phyloP scores from a whole-genome alignment of 495 filamentous ascomycete genomes.

The Talaromyces proteolyticus region DNA sequence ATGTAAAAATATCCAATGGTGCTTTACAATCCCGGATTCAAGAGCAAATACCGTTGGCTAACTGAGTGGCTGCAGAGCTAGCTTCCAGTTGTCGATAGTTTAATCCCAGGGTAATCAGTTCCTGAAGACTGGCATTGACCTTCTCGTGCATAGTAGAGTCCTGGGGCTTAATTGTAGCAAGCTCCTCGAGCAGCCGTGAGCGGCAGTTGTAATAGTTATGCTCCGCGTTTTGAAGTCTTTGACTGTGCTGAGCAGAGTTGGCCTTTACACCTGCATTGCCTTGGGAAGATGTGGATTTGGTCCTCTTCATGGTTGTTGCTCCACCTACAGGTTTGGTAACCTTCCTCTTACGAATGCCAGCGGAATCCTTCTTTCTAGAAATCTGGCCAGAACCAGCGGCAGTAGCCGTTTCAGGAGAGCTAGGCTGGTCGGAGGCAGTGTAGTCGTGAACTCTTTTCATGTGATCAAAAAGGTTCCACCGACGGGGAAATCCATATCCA shows the following conservation, averaged over 20 bases:
- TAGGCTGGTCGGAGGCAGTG: constrained; percentile 40
- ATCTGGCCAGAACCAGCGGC: constrained; percentile 11
- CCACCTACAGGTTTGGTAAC: constrained; percentile 29
- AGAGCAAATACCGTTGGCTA: constrained; percentile 28
- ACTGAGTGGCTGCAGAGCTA: constrained; percentile 33
- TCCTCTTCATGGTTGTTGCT: constrained; percentile 40
- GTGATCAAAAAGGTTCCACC: constrained; percentile 92
- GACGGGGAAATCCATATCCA: constrained; percentile 83
- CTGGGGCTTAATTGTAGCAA: constrained; percentile 34
- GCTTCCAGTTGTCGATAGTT: constrained; percentile 42
- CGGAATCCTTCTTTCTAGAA: constrained; percentile 35
- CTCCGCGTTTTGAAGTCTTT: constrained; percentile 40
- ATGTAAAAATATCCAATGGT: background rate
- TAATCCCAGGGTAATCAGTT: constrained; percentile 38
- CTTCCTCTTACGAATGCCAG: constrained; percentile 31
- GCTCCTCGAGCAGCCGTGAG: constrained; percentile 33
- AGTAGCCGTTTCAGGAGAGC: constrained; percentile 38
- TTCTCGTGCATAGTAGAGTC: constrained; percentile 40
- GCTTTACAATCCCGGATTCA: constrained; percentile 19
- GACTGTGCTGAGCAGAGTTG: constrained; percentile 29
- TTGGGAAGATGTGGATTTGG: constrained; percentile 38
- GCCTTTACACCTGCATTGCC: constrained; percentile 28
- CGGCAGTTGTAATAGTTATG: constrained; percentile 40
- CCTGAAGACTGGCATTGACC: constrained; percentile 43
- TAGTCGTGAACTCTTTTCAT: constrained; percentile 92